Conservation (phyloP, 345 rosid species). For the Hypericum perforatum region DNA sequence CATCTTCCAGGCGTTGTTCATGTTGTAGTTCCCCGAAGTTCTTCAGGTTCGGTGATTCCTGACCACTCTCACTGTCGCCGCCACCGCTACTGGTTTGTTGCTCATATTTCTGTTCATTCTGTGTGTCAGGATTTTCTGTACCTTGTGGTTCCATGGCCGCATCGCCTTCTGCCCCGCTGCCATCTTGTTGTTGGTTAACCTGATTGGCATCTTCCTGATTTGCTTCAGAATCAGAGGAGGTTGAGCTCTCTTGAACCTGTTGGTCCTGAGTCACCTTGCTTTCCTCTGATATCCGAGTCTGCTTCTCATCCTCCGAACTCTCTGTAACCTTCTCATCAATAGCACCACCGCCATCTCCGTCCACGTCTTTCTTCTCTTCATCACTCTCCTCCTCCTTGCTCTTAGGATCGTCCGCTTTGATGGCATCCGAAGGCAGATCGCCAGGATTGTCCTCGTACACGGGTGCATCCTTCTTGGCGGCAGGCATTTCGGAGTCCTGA, state of each 20-base stretch:
- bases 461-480: constrained; percentile 21
- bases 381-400: constrained; percentile 4
- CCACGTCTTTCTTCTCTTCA: neutral
- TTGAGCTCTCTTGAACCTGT: constrained; percentile 10
- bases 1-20: constrained; percentile 37
- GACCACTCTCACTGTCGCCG: neutral
- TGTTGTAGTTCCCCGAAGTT: constrained; percentile 31
- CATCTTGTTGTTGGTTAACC: neutral
- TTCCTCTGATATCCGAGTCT: constrained; percentile 39
- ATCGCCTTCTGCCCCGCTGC: constrained; percentile 2
- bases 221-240: constrained; percentile 15
- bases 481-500: too few species aligned
- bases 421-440: constrained; percentile 71
- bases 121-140: neutral
- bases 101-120: neutral
- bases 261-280: constrained; percentile 27
- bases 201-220: neutral
- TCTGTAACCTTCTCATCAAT: constrained; percentile 7
- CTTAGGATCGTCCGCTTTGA: constrained; percentile 50
- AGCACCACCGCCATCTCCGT: neutral
- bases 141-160: neutral
- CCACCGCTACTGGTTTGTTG: neutral
- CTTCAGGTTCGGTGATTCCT: constrained; percentile 18
- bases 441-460: constrained; percentile 76
- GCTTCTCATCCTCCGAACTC: constrained; percentile 5